Evolutionary conservation across 1,284 basidiomycete species (phyloP).

Genomic region (Pseudozyma sp.): DNA sequence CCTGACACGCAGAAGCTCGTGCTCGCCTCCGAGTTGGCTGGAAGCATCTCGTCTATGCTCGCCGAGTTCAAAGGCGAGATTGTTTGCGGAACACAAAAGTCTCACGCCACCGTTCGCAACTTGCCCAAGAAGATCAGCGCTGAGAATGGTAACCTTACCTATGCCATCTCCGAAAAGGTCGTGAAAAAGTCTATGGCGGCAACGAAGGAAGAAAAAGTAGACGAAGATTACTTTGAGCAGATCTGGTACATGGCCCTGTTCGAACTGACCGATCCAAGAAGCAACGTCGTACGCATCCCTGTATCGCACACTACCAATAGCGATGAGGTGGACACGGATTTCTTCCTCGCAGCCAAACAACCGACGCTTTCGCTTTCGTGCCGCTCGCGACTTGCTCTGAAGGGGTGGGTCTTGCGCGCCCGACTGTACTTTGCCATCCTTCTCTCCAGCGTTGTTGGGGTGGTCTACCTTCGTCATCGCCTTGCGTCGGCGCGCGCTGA

Average conservation of each 20-base stretch:
- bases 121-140: slow-evolving; percentile 21
- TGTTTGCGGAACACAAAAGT: slow-evolving; percentile 49
- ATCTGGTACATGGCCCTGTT: slow-evolving; percentile 63
- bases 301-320: slow-evolving; percentile 10
- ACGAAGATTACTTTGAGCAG: slow-evolving; percentile 53
- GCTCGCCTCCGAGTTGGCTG: slow-evolving; percentile 57
- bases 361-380: slow-evolving; percentile 38
- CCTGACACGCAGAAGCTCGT: slow-evolving; percentile 66
- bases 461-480: slow-evolving; percentile 36
- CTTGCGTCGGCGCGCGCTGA: slow-evolving; percentile 18
- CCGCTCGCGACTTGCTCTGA: slow-evolving; percentile 38
- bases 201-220: slow-evolving; percentile 26
- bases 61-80: slow-evolving; percentile 61
- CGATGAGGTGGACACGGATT: slow-evolving; percentile 14
- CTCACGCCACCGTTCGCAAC: slow-evolving; percentile 33
- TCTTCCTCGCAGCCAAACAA: slow-evolving; percentile 39
- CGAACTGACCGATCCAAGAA: slow-evolving; percentile 50
- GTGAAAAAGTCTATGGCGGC: slow-evolving; percentile 49
- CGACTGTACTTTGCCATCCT: slow-evolving; percentile 35
- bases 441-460: background rate
- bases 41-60: slow-evolving; percentile 49
- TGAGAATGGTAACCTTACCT: slow-evolving; percentile 34
- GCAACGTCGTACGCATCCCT: slow-evolving; percentile 35
- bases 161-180: slow-evolving; percentile 29
- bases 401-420: slow-evolving; percentile 38